Evolutionary conservation across 2,329 filamentous ascomycete species (phyloP).

Genomic region (Aspergillus felis): DNA sequence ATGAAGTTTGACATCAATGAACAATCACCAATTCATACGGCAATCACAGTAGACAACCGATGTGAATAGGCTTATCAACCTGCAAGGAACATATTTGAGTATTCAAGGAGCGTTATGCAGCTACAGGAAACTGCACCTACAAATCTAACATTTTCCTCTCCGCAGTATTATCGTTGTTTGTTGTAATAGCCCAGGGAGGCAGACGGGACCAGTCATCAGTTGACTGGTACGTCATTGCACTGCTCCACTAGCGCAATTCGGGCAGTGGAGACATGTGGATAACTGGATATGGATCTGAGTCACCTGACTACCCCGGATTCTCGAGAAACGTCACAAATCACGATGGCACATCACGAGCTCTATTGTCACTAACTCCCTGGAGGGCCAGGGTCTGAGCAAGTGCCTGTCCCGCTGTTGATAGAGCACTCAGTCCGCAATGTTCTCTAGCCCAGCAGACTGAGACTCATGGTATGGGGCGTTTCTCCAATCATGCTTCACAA

Average conservation of each 20-base stretch:
- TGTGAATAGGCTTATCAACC: background rate
- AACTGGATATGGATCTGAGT: background rate
- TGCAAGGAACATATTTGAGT: background rate
- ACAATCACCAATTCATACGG: background rate
- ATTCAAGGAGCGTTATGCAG: background rate
- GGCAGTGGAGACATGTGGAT: background rate
- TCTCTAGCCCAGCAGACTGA: background rate
- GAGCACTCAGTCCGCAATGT: background rate
- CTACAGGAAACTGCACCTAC: no score
- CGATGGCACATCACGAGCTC: background rate
- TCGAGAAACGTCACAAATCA: background rate
- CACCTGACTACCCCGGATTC: constrained; percentile 4
- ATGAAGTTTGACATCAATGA: background rate
- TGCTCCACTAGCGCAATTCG: background rate
- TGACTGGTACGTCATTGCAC: background rate
- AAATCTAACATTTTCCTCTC: no score
- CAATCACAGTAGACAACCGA: background rate
- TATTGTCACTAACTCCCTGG: background rate
- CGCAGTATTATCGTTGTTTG: no score
- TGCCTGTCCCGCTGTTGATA: background rate
- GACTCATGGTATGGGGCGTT: background rate
- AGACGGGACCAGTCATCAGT: no score
- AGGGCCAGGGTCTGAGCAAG: background rate
- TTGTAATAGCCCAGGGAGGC: no score
- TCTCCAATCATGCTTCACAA: background rate